Base-by-base conservation (phyloP, 1,139 yeast genomes). In the Suhomyces coccinellae region DNA sequence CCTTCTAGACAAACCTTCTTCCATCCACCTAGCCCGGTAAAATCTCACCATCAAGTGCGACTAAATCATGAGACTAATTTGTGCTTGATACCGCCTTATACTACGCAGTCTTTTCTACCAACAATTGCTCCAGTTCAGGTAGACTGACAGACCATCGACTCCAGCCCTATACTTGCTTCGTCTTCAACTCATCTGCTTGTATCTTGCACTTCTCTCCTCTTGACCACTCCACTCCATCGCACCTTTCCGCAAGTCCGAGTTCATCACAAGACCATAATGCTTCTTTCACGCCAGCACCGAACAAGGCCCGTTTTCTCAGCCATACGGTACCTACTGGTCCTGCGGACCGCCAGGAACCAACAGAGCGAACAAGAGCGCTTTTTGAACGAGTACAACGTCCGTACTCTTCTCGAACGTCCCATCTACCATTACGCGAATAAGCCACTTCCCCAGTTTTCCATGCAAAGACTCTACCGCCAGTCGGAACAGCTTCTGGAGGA, bases 381-480 rank as follows among this genome's bases (percentile, higher is more conserved):
- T 45, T 56, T 71, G 20, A 57, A 73, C 48, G 82, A 78, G 51
- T 79, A 79, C 55, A 71, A 72, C 48, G 69, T 77, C 30, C 58
- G 85, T 36, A 71, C 82, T 1, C 69, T 79, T 10, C 58, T 81
- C 22, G 84, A 80, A 51, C 65, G 75, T 39, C 71, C 81, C 40
- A 77, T 82, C 37, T 67, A 75, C 38, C 70, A 73, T 46, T 78
- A 79, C 51, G 74, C 85, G 2, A 58, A 62, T 26, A 68, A 69
- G 47, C 71, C 73, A 8, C 58, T 80, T 33, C 79, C 83, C 11
- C 70, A 71, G 45, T 67, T 80, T 41, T 72, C 82, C 4, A 61
- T 82, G 44, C 69, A 70, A 44, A 68, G 73, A 9, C 61, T 82
- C 36, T 71, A 67, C 47, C 60, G 64, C 24, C 77, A 73, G 52